Base-by-base conservation (phyloP, 2,329 filamentous ascomycete species). In the Fusarium hostae region DNA sequence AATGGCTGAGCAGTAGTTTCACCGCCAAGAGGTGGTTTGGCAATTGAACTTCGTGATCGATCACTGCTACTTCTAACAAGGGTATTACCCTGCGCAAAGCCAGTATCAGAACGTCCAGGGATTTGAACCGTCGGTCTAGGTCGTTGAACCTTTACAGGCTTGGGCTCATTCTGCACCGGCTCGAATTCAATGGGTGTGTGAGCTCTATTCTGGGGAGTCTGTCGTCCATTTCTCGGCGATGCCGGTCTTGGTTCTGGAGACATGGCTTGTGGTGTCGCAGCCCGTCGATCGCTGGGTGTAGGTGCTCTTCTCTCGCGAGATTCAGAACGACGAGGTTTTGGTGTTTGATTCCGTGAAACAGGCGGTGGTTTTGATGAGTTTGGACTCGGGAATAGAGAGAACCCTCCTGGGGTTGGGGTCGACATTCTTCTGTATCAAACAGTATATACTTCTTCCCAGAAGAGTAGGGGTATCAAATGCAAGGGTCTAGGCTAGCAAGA, bases 361-460 rank as follows among this genome's bases (percentile, higher is more conserved):
- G 76, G 74, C 50, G 73, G 78, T 10, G 79, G 76, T 34, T 74
- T 79, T n/a, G 80, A 79, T 34, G 77, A 60, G 71, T 79, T 85
- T 26, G 86, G 83, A 71, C 82, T 89, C 32, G 87, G 87, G 74
- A 89, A 89, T 66, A 89, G 84, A 66, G 87, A 89, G 78, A 89
- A 88, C 65, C 85, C 84, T 77, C 84, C 85, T 26, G 82, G 77
- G 61, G 80, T 81, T 60, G 79, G 77, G n/a, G 82, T 76, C 35
- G 83, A 81, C 84, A 85, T 85, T 40, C 32, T 47, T 58, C 72
- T 74, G 70, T 75, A 59, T 74, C 70, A 59, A 75, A 75, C 70
- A 75, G 71, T 47, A 16, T 40, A 18, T 50, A 37, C 73, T 75
- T 75, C 73, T 78, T 76, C 71, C 52, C 72, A 69, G 66, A 77